Evolutionary conservation across 2,329 filamentous ascomycete species (phyloP), one percentile per base, ranked within the genome.

Genomic region (Fusarium sp.): DNA sequence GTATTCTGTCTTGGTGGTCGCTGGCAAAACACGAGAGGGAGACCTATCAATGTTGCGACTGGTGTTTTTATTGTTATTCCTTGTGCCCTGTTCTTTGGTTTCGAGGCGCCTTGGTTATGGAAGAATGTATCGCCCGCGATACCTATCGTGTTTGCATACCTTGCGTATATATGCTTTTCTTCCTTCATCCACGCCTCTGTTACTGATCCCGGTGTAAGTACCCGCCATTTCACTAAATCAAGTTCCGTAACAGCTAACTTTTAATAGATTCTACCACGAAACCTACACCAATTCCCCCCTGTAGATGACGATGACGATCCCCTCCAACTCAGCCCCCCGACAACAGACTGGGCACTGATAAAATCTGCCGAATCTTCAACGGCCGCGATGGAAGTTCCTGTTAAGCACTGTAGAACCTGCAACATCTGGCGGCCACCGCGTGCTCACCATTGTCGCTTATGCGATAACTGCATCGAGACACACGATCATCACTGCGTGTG

Each of bases 401-500:
- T 95, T 63, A 98, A 99, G 81, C 97, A 97, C 81, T 99, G 96
- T 86, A 95, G 94, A 76, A 97, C 94, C 19, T 99, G 96, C 83
- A 94, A 94, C 74, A 94, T 99, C 70, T 99, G 96, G 96, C 91
- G 96, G 3, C 96, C 96, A 34, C 94, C 95, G 26, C 92, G 96
- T 59, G 94, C 93, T 59, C 96, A 99, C 76, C 96, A 99, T 80
- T 99, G 96, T 80, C 92, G 96, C 57, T 86, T 97, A 26, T 99
- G 96, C 80, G 95, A 99, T 80, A 97, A 96, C 78, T 99, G 96
- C 77, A 88, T 99, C 62, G 96, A 99, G 79, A 97, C 94, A 0
- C 93, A 97, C 70, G 96, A 99, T 75, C 96, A 99, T 75, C 96
- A 99, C 79, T 99, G 96, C 75, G 94, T 98, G 17, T 99, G 96